Base-by-base conservation (phyloP, 768 basidiomycete genomes). In the Suillus hirtellus region DNA sequence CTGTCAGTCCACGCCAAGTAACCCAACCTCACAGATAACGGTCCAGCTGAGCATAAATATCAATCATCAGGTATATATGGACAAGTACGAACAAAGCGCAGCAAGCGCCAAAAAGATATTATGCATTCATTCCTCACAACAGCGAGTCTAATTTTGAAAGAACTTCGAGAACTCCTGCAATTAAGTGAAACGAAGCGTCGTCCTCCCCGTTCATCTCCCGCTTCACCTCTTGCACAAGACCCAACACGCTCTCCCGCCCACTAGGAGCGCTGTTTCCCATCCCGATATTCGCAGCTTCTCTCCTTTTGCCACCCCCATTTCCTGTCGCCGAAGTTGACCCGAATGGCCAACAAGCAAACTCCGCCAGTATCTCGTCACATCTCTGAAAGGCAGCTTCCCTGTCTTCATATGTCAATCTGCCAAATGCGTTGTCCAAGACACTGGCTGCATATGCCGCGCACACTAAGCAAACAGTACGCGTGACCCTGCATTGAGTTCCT, bases 391-490 rank as follows among this genome's bases (percentile, higher is more conserved):
- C 96, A 4, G 86, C 88, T 79, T 99, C 97, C 61, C 96, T 79
- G 61, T 95, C 92, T 74, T 99, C 97, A 70, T 96, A 99, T 17
- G 87, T 89, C 31, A 99, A 79, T 65, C 94, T 80, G 61, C 88
- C 87, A 68, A 98, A 90, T 10, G 95, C 95, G 71, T 98, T 97
- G 72, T 99, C 97, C 62, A 98, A 82, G 40, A 99, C 96, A 71
- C 89, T 93, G 10, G 96, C 96, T 0, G 96, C 93, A 69, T 98
- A 97, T 11, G 94, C 93, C 0, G 96, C 87, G 70, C 92, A 96
- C 11, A 89, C 93, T 53, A 99, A 82, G 64, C 89, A 89, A 15
- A 97, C 92, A 0, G 93, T 89, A 10, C 97, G 82, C 62, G 87
- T 79, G 2, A 85, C 87, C 38, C 95, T 82, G 75, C 90, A 95